Evolutionary conservation across 2,329 filamentous ascomycete genomes (phyloP).

Genomic region (Penicillium sp.): DNA sequence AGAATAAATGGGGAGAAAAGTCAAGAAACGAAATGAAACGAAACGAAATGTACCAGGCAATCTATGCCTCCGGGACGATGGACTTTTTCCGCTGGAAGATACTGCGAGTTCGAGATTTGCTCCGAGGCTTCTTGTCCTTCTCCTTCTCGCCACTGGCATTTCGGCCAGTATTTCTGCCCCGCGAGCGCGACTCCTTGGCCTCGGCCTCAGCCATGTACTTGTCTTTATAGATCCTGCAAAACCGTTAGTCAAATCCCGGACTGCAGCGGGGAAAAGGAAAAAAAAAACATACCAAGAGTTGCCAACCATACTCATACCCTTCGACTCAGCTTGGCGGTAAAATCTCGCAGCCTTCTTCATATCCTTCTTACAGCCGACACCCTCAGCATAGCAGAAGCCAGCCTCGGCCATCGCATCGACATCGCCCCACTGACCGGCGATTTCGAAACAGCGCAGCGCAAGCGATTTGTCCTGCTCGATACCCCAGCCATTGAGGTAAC

Average conservation of each 20-base stretch:
- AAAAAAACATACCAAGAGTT: slow-evolving; percentile 82
- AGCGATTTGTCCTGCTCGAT: slow-evolving; percentile 88
- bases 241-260: slow-evolving; percentile 9
- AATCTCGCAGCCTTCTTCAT: slow-evolving; percentile 90
- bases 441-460: slow-evolving; percentile 91
- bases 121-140: slow-evolving; percentile 70
- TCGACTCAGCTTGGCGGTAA: slow-evolving; percentile 86
- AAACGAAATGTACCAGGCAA: background rate
- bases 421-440: slow-evolving; percentile 94
- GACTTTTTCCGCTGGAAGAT: slow-evolving; percentile 69
- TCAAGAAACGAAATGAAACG: background rate
- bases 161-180: slow-evolving; percentile 37
- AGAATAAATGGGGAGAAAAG: slow-evolving; percentile 1
- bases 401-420: slow-evolving; percentile 91
- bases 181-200: slow-evolving; percentile 35
- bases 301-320: slow-evolving; percentile 95
- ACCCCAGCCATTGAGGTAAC: slow-evolving; percentile 98
- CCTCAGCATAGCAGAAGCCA: slow-evolving; percentile 94
- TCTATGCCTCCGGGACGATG: slow-evolving; percentile 29
- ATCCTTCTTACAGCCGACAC: slow-evolving; percentile 92
- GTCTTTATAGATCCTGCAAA: slow-evolving; percentile 84
- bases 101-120: slow-evolving; percentile 73
- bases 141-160: slow-evolving; percentile 57
- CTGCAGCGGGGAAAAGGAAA: slow-evolving; percentile 39
- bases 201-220: slow-evolving; percentile 79